Base-by-base conservation (phyloP, 2,329 filamentous ascomycete species). In the Colletotrichum ledebouriae region DNA sequence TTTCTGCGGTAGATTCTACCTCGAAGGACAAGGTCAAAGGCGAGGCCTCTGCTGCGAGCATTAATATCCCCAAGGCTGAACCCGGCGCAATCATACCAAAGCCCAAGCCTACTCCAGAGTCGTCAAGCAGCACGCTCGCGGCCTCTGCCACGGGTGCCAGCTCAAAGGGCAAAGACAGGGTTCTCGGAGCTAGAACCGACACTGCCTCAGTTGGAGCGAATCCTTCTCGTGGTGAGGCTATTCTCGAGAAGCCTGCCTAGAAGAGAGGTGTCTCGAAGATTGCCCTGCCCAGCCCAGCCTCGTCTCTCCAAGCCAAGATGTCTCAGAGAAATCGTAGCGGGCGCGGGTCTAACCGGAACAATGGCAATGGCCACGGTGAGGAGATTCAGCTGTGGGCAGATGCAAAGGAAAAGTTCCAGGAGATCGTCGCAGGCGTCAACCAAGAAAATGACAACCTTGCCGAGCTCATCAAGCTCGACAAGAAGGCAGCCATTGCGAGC, bases 241-340 rank as follows among this genome's bases (percentile, higher is more conserved):
- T 34, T 17, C 25, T n/a, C 46, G 34, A 42, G 34, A 44, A 57
- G 42, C 29, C 59, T 25, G 37, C n/a, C 37, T 67, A 67, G 59
- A 53, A 64, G 52, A 59, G 53, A 20, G n/a, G 52, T 20, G 47
- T 52, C 53, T 34, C 60, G 29, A 29, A 41, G n/a, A 57, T 20
- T 4, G 50, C 12, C 12, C 52, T 42, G n/a, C 64, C 52, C 17
- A 25, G 50, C 44, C 59, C 64, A 37, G 13, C 33, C 20, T 44
- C 37, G 6, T 58, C 64, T 10, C 50, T 57, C 2, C 47, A 56
- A 33, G 62, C 39, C 22, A 70, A 72, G 61, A 83, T 83, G 81
- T 82, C 81, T 49, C 81, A 83, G 73, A 77, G 81, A 69, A 82
- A 81, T 69, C 80, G 82, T 62, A 82, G 80, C 72, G 80, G 80